A percentile compares a stretch with the other conserved stretches of the same genome.
Conservation (phyloP, 306 rosid species). For the Prunus kanzakura region DNA sequence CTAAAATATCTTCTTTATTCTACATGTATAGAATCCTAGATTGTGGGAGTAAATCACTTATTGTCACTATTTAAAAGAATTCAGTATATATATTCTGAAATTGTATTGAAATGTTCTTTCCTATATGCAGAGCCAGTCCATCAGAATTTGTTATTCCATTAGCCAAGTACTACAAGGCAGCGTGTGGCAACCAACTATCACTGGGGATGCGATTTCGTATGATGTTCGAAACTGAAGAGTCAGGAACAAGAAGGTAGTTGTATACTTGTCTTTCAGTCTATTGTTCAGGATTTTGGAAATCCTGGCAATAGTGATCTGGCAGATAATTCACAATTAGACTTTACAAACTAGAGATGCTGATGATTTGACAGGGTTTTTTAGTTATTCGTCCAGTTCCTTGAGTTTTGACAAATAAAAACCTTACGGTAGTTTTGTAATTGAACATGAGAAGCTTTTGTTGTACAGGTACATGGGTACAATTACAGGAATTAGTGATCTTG, state of each 20-base stretch:
- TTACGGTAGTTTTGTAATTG: slow-evolving; percentile 3
- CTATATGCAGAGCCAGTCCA: slow-evolving; percentile 85
- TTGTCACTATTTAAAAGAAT: slow-evolving; percentile 6
- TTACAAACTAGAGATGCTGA: not conserved
- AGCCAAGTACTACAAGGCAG: slow-evolving; percentile 96
- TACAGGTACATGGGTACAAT: slow-evolving; percentile 97
- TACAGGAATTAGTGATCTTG: slow-evolving; percentile 88
- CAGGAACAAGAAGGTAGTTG: slow-evolving; percentile 92
- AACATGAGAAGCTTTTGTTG: slow-evolving; percentile 14
- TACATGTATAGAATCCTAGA: not conserved
- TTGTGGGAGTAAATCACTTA: not conserved
- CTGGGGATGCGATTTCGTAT: slow-evolving; percentile 96
- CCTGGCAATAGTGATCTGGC: not conserved
- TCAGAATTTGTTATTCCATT: slow-evolving; percentile 97
- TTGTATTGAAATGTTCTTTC: slow-evolving; percentile 7
- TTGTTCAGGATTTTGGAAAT: not conserved
- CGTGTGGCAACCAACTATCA: slow-evolving; percentile 81
- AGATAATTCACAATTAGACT: not conserved
- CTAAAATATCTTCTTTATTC: not conserved
- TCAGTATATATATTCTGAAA: not conserved
- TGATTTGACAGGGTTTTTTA: no score
- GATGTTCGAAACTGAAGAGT: slow-evolving; percentile 98
- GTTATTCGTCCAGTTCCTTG: no score
- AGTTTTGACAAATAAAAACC: not conserved
- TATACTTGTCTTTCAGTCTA: slow-evolving; percentile 29